Evolutionary conservation across 108 stramenopile species (phyloP), one percentile per base, ranked within the genome.

Genomic region (Skeletonema menzelii): DNA sequence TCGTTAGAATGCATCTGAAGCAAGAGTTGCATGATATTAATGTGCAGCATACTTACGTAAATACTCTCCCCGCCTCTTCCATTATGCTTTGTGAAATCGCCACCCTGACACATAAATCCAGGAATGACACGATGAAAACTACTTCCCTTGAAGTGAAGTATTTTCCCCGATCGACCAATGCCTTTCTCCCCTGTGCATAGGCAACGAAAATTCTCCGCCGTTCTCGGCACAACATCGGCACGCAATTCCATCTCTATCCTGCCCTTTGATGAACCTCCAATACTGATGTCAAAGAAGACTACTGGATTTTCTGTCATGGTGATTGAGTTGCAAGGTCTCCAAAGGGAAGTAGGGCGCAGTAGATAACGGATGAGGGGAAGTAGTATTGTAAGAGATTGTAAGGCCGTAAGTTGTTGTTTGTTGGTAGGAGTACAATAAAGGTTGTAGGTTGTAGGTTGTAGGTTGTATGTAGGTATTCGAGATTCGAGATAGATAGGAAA

Each of bases 71-170:
- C 73, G 59, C 81, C 94, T 12, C 89, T 82, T 11, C 95, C 95
- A 74, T 93, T 82, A 13, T 84, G 84, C 47, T 73, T 70, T 32
- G 90, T 91, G 74, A 94, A 88, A 84, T 94, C 93, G 8, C 93
- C 93, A 37, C 80, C 80, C 73, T 91, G 91, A 64, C 84, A 87
- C 91, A 93, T 93, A 80, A 95, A 95, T 60, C 86, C 83, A 19
- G 97, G 93, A 70, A 98, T 98, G 57, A 99, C 90, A 12, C 99
- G 85, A 88, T 99, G 99, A 85, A 99, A 98, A 26, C 76, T 28
- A 28, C 84, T 91, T 17, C 97, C 97, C 81, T 98, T 97, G 73
- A 95, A 98, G 84, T 90, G 88, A 14, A 93, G 75, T 4, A 86
- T 75, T 75, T 91, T 86, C 15, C 87, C 85, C 15, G 78, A 79